These are phyloP conservation scores for Garcia nutans DNA, from an alignment of 345 rosid species.

Conservation along the genomic window DNA sequence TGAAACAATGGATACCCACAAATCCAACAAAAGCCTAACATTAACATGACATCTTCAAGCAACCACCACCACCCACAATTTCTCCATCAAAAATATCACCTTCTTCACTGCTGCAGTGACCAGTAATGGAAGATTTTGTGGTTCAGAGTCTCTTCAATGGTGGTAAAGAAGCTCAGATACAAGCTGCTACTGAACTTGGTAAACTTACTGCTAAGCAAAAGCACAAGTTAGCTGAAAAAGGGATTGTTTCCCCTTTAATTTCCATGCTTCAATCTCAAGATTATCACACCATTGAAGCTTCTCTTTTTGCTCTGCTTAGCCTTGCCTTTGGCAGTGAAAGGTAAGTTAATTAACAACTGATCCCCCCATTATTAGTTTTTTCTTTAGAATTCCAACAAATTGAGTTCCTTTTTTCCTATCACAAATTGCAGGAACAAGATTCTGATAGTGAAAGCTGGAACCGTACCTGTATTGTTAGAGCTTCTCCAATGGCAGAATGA, in stretches of 20 bases:
- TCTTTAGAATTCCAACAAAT: too few species aligned
- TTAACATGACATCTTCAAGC: slow-evolving; percentile 56
- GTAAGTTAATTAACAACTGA: slow-evolving; percentile 24
- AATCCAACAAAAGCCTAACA: slow-evolving; percentile 14
- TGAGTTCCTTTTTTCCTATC: too few species aligned
- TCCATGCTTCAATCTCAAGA: slow-evolving; percentile 70
- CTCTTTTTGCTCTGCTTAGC: slow-evolving; percentile 69
- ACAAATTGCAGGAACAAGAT: slow-evolving; percentile 64
- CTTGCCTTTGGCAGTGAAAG: slow-evolving; percentile 90
- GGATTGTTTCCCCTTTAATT: slow-evolving; percentile 60
- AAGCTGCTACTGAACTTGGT: slow-evolving; percentile 57
- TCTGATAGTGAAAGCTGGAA: slow-evolving; percentile 58
- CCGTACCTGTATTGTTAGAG: slow-evolving; percentile 52
- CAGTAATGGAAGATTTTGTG: slow-evolving; percentile 51
- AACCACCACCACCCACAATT: slow-evolving; percentile 31
- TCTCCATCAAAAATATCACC: slow-evolving; percentile 2
- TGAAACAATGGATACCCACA: slow-evolving; percentile 81
- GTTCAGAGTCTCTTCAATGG: slow-evolving; percentile 54
- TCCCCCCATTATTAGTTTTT: too few species aligned
- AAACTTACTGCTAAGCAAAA: slow-evolving; percentile 56
- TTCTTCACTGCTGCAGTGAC: slow-evolving; percentile 12
- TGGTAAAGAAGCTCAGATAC: slow-evolving; percentile 48
- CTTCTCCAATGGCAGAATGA: slow-evolving; percentile 49
- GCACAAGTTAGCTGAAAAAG: slow-evolving; percentile 58
- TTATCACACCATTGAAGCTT: slow-evolving; percentile 58